Percentiles rank a stretch among this genome's conserved stretches.
Conservation (phyloP, 345 rosid genomes). For the Eucalyptus marginata region DNA sequence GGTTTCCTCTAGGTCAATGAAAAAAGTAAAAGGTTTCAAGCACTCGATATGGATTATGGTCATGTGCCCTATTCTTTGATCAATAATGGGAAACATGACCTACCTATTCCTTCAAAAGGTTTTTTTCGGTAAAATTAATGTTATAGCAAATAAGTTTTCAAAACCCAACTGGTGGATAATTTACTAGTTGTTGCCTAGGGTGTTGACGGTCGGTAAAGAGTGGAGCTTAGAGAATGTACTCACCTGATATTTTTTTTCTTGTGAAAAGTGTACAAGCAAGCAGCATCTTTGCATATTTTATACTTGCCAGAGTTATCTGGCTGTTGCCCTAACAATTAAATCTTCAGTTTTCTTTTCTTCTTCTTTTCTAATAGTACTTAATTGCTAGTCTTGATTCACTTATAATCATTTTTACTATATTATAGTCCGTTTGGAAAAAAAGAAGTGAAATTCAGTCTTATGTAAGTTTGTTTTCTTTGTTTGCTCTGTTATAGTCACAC, state of each 20-base stretch:
- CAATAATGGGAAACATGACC: too few relatives aligned
- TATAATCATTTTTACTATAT: background rate
- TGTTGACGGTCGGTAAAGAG: background rate
- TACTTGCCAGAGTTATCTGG: background rate
- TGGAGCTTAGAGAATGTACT: background rate
- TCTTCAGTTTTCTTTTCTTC: background rate
- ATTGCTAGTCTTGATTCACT: background rate
- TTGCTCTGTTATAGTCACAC: too few relatives aligned
- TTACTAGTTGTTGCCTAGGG: background rate
- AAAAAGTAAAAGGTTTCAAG: background rate
- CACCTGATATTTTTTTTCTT: background rate
- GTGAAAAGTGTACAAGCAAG: background rate
- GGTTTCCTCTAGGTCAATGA: background rate
- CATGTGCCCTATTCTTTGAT: too few relatives aligned
- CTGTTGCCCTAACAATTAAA: background rate
- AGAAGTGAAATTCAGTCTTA: background rate
- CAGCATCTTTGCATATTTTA: background rate
- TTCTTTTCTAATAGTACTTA: background rate
- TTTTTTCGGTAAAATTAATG: too few relatives aligned
- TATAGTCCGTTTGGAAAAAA: background rate
- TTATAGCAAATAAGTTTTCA: background rate
- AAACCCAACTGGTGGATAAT: background rate
- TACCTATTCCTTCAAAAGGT: too few relatives aligned
- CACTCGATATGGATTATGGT: background rate
- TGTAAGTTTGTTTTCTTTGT: too few relatives aligned